Conservation (phyloP, 257 asterid species). For the Ehretia macrophylla region DNA sequence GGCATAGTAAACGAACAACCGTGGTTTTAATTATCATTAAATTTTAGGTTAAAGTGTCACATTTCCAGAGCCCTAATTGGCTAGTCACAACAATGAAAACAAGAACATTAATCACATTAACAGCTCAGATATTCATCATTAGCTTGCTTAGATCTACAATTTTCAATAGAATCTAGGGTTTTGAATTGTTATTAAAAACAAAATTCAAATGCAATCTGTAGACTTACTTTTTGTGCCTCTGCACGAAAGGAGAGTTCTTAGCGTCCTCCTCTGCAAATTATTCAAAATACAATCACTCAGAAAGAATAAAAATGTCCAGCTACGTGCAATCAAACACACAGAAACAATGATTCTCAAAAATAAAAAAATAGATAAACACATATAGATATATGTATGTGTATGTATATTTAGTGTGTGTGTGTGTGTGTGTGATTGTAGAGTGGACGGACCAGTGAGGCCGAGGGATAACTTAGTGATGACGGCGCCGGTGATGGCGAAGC, state of each 20-base stretch:
- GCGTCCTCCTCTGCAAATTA: slow-evolving; percentile 27
- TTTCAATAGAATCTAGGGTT: too few species aligned
- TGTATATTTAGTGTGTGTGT: not conserved
- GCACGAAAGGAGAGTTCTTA: slow-evolving; percentile 26
- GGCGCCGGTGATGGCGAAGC: slow-evolving; percentile 34
- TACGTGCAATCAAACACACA: not conserved
- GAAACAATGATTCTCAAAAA: not conserved
- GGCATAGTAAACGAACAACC: too few species aligned
- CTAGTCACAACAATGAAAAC: too few species aligned
- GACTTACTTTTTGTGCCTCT: slow-evolving; percentile 29
- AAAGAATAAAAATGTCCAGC: too few species aligned
- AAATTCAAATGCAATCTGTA: not conserved
- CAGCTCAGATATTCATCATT: too few species aligned
- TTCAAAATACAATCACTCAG: not conserved
- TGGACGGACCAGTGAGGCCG: slow-evolving; percentile 25
- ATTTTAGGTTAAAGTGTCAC: too few species aligned
- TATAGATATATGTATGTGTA: not conserved
- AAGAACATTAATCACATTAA: too few species aligned
- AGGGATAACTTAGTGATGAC: slow-evolving; percentile 33
- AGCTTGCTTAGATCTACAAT: too few species aligned
- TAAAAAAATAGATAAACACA: not conserved
- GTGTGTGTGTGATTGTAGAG: not conserved
- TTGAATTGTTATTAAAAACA: too few species aligned
- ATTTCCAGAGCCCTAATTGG: too few species aligned
- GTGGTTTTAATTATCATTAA: too few species aligned